A percentile compares a stretch with the other conserved stretches of the same genome.
phyloP scores from a whole-genome alignment of 2,329 filamentous ascomycete genomes.

The Lizonia empirigonia region DNA sequence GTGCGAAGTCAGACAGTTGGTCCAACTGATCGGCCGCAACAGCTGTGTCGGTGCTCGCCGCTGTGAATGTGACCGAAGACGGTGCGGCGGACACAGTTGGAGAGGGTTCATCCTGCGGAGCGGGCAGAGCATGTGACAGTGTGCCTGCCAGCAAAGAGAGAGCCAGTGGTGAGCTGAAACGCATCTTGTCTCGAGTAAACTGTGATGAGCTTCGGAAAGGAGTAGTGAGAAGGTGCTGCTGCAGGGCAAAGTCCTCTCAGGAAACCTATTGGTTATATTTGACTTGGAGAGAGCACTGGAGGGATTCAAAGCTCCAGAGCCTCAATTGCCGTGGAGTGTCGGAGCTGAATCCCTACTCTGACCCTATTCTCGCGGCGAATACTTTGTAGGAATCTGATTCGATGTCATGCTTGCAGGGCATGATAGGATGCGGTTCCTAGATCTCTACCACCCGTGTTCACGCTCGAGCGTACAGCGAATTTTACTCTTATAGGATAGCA shows the following conservation, averaged over 20 bases:
- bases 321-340: constrained; percentile 4
- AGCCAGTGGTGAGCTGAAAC: constrained; percentile 30
- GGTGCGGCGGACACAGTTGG: constrained; percentile 6
- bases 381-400: constrained; percentile 4
- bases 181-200: constrained; percentile 27
- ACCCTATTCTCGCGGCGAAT: neutral
- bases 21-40: constrained; percentile 33
- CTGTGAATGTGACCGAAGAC: constrained; percentile 19
- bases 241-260: neutral
- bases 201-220: constrained; percentile 1
- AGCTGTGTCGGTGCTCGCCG: constrained; percentile 28
- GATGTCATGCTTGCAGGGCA: neutral
- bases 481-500: constrained; percentile 5
- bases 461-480: constrained; percentile 1
- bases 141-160: constrained; percentile 31
- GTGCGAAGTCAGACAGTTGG: constrained; percentile 29
- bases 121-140: constrained; percentile 33
- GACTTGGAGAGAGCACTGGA: neutral
- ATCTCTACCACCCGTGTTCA: neutral
- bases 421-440: neutral
- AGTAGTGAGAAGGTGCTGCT: constrained; percentile 6
- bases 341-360: neutral
- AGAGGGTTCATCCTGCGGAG: constrained; percentile 24
- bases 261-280: constrained; percentile 6
- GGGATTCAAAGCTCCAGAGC: neutral